A percentile compares a stretch with the other conserved stretches of the same genome.
Conservation (phyloP, 2,329 filamentous ascomycete genomes). For the Eutypa lata region DNA sequence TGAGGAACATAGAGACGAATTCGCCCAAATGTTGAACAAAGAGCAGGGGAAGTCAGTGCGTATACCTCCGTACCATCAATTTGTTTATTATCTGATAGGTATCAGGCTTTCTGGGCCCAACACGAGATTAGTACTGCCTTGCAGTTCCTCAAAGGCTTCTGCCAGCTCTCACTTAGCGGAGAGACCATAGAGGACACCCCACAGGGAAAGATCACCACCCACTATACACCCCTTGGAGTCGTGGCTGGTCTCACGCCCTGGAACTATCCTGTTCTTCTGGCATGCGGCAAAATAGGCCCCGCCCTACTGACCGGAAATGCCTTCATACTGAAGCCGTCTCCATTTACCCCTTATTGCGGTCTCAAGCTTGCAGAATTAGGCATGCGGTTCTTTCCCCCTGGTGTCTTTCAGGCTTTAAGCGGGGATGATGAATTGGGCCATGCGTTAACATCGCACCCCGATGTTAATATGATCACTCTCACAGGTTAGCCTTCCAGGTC, state of each 20-base stretch:
- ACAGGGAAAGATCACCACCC: too few relatives aligned
- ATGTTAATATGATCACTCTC: conserved; percentile 30
- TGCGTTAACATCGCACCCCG: conserved; percentile 44
- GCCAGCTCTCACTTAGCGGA: too few relatives aligned
- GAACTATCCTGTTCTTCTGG: conserved; percentile 47
- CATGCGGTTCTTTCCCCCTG: conserved; percentile 43
- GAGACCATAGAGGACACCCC: too few relatives aligned
- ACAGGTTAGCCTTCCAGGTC: conserved; percentile 44
- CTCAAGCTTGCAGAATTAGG: conserved; percentile 46
- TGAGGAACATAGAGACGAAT: conserved; percentile 8
- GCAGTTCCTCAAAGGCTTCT: too few relatives aligned
- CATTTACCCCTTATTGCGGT: conserved; percentile 45
- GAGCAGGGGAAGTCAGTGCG: conserved; percentile 17
- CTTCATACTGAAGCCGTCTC: conserved; percentile 52
- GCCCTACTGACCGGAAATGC: conserved; percentile 47
- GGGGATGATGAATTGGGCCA: conserved; percentile 48
- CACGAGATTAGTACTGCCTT: not conserved
- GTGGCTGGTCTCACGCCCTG: conserved; percentile 52
- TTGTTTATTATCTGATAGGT: not conserved
- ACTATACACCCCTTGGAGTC: conserved; percentile 39
- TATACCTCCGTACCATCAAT: not conserved
- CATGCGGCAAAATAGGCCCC: conserved; percentile 43
- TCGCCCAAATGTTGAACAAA: conserved; percentile 9
- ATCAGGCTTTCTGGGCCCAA: not conserved
- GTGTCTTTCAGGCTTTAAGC: conserved; percentile 49